A percentile compares a stretch with the other conserved stretches of the same genome.
Evolutionary conservation across 495 filamentous ascomycete species (phyloP).

Genomic region (Penicillium tannophilum): DNA sequence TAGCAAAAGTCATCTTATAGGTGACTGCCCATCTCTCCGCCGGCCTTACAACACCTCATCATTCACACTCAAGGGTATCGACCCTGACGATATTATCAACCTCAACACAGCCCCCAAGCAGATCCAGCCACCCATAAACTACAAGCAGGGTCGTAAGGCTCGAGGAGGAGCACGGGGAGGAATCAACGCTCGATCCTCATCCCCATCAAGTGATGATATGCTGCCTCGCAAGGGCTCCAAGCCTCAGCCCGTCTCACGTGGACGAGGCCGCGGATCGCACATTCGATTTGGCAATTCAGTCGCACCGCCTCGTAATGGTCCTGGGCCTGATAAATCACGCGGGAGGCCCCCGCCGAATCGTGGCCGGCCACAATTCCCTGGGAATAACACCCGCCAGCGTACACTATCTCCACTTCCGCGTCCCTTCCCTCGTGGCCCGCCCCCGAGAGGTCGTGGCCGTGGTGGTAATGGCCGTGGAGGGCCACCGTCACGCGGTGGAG

Average conservation of each 20-base stretch:
- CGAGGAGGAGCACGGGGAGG: slow-evolving; percentile 10
- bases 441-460: slow-evolving; percentile 11
- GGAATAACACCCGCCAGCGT: slow-evolving; percentile 28
- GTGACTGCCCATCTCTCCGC: slow-evolving; percentile 45
- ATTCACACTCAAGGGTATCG: slow-evolving; percentile 39
- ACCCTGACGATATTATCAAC: slow-evolving; percentile 39
- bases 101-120: slow-evolving; percentile 10
- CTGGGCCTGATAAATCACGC: slow-evolving; percentile 15
- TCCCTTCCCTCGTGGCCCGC: slow-evolving; percentile 3
- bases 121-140: slow-evolving; percentile 1
- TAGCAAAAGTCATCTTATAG: slow-evolving; percentile 47
- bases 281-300: slow-evolving; percentile 32
- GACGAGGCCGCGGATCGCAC: slow-evolving; percentile 19
- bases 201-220: slow-evolving; percentile 19
- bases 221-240: slow-evolving; percentile 22
- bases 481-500: slow-evolving; percentile 8
- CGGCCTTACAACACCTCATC: slow-evolving; percentile 29
- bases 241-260: slow-evolving; percentile 20
- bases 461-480: slow-evolving; percentile 12
- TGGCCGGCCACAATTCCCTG: slow-evolving; percentile 8
- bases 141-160: neutral
- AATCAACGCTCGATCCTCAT: neutral
- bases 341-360: slow-evolving; percentile 16
- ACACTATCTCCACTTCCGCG: slow-evolving; percentile 25
- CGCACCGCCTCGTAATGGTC: neutral